Percentiles rank a stretch among this genome's conserved stretches.
Evolutionary conservation across 805 yeast genomes (phyloP).

Genomic region (Kluyveromyces aestuarii): DNA sequence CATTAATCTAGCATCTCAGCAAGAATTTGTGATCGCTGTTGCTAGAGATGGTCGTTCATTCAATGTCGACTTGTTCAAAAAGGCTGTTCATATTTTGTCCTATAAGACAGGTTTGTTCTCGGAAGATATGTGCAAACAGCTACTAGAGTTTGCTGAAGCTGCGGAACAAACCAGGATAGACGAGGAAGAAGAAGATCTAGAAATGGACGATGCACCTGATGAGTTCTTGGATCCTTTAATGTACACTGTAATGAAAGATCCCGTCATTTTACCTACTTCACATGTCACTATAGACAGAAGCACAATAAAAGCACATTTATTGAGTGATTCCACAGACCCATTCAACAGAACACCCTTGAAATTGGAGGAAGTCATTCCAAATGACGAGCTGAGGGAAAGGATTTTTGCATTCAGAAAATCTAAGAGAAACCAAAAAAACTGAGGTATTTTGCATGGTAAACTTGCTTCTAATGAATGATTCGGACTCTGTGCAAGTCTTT

Average conservation of each 20-base stretch:
- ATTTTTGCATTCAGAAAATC: constrained; percentile 49
- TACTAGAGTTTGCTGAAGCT: constrained; percentile 48
- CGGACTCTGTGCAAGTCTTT: background rate
- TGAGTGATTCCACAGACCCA: constrained; percentile 95
- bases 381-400: constrained; percentile 53
- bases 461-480: too few species aligned
- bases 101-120: constrained; percentile 45
- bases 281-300: constrained; percentile 78
- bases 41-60: constrained; percentile 92
- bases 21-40: constrained; percentile 65
- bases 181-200: constrained; percentile 78
- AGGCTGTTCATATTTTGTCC: constrained; percentile 61
- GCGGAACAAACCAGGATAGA: constrained; percentile 52
- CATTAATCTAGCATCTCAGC: constrained; percentile 56
- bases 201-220: constrained; percentile 90
- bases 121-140: constrained; percentile 40
- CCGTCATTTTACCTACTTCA: constrained; percentile 87
- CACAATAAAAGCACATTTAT: constrained; percentile 85
- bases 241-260: constrained; percentile 93
- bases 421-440: constrained; percentile 27
- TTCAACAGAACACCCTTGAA: constrained; percentile 88
- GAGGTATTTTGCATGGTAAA: background rate
- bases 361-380: constrained; percentile 79
- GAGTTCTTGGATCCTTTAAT: constrained; percentile 94
- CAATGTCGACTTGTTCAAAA: constrained; percentile 50